Evolutionary conservation across 2,329 filamentous ascomycete genomes (phyloP).

Genomic region (Penicillium sp.): DNA sequence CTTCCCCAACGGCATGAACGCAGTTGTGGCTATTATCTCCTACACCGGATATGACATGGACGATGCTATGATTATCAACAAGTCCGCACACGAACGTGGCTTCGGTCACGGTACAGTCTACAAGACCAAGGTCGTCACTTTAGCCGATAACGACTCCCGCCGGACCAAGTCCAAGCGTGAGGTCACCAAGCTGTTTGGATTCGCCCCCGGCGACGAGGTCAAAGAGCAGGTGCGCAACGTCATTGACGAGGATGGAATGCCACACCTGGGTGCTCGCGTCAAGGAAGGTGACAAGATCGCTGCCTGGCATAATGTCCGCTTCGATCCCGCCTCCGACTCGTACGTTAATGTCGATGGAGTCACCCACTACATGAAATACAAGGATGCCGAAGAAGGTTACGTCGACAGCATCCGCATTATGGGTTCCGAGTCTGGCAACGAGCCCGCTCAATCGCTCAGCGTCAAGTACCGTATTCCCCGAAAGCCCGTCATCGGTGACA

Average conservation of each 20-base stretch:
- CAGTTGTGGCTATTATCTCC: slow-evolving; percentile 93
- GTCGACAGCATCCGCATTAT: slow-evolving; percentile 91
- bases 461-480: slow-evolving; percentile 92
- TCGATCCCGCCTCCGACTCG: slow-evolving; percentile 66
- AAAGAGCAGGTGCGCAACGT: slow-evolving; percentile 67
- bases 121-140: slow-evolving; percentile 89
- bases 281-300: slow-evolving; percentile 80
- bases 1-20: slow-evolving; percentile 94
- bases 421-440: slow-evolving; percentile 76
- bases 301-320: slow-evolving; percentile 84
- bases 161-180: slow-evolving; percentile 64
- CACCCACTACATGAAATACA: slow-evolving; percentile 91
- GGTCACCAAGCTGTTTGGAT: slow-evolving; percentile 83
- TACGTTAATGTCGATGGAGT: slow-evolving; percentile 81
- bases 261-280: slow-evolving; percentile 73
- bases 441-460: slow-evolving; percentile 82
- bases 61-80: slow-evolving; percentile 99
- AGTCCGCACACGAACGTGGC: slow-evolving; percentile 90
- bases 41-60: slow-evolving; percentile 99
- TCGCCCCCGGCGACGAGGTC: slow-evolving; percentile 73
- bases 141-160: slow-evolving; percentile 72
- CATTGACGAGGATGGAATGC: slow-evolving; percentile 85
- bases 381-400: slow-evolving; percentile 82
- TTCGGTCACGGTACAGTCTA: slow-evolving; percentile 96
- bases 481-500: slow-evolving; percentile 91